Evolutionary conservation across 345 rosid species (phyloP).

Genomic region (Salix dunnii): DNA sequence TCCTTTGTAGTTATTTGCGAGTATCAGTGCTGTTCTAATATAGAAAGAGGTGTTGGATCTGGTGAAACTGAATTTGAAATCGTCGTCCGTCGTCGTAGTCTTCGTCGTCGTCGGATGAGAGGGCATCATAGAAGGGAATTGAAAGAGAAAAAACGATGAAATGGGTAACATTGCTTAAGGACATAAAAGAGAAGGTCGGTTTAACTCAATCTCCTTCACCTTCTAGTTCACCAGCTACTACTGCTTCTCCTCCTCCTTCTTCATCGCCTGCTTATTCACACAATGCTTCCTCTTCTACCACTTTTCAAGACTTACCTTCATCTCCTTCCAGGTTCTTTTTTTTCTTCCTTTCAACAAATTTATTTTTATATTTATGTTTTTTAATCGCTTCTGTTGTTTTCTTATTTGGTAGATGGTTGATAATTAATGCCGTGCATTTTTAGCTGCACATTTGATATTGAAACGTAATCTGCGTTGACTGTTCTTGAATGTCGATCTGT

Average conservation of each 20-base stretch:
- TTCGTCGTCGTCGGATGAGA: conserved; percentile 41
- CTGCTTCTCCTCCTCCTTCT: conserved; percentile 50
- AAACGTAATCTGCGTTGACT: conserved; percentile 17
- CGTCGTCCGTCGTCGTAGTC: neutral
- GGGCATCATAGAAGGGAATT: conserved; percentile 25
- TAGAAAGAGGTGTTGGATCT: conserved; percentile 37
- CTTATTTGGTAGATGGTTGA: conserved; percentile 4
- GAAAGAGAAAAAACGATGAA: conserved; percentile 61
- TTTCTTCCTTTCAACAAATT: neutral
- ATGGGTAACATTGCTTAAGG: conserved; percentile 98
- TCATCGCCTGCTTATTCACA: conserved; percentile 19
- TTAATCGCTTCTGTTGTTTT: conserved; percentile 7
- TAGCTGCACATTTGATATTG: neutral
- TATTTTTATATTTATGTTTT: neutral
- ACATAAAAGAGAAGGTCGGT: conserved; percentile 95
- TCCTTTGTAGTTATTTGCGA: conserved; percentile 31
- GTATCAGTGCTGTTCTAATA: conserved; percentile 23
- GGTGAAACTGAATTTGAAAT: conserved; percentile 4
- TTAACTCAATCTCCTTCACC: conserved; percentile 73
- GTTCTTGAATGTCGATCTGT: conserved; percentile 19
- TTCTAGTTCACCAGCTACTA: conserved; percentile 37
- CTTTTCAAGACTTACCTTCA: conserved; percentile 33
- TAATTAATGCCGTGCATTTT: neutral
- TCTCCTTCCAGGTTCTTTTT: conserved; percentile 64
- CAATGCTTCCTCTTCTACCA: conserved; percentile 36